A percentile compares a stretch with the other conserved stretches of the same genome.
phyloP scores from a whole-genome alignment of 1,284 basidiomycete species.

The Ustilago hordei region DNA sequence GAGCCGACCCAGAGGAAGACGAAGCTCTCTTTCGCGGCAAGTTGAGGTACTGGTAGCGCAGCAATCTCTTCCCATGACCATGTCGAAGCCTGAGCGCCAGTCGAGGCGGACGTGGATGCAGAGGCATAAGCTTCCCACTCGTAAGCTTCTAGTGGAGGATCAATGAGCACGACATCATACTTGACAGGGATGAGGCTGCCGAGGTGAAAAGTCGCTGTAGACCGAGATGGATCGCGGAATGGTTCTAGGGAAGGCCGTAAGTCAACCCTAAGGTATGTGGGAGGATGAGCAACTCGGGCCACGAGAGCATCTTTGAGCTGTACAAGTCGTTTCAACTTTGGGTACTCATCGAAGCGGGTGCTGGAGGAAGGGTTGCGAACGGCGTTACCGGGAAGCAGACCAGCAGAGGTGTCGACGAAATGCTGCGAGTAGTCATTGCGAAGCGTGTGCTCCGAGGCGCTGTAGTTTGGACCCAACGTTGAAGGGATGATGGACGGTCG shows the following conservation, averaged over 20 bases:
- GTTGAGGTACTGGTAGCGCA: constrained; percentile 81
- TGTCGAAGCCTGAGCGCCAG: neutral
- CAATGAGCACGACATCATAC: constrained; percentile 93
- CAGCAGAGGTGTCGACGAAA: constrained; percentile 77
- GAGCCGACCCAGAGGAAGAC: constrained; percentile 97
- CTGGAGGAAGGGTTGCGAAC: constrained; percentile 70
- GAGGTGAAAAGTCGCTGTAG: constrained; percentile 44
- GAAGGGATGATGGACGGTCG: neutral
- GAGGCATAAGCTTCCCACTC: constrained; percentile 52
- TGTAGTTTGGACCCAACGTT: constrained; percentile 44
- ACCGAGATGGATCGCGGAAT: constrained; percentile 28
- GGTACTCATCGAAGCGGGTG: constrained; percentile 86
- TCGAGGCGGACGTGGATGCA: constrained; percentile 11
- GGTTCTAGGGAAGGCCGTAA: constrained; percentile 41
- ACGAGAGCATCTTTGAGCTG: constrained; percentile 60
- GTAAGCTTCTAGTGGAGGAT: constrained; percentile 78
- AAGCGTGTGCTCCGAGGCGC: constrained; percentile 89
- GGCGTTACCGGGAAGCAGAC: constrained; percentile 59
- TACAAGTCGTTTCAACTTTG: constrained; percentile 59
- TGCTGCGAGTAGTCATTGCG: constrained; percentile 92
- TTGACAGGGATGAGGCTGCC: constrained; percentile 73
- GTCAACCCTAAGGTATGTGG: constrained; percentile 59
- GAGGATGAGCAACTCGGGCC: constrained; percentile 46
- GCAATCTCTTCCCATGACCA: constrained; percentile 87
- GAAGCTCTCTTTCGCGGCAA: constrained; percentile 85